Base-by-base conservation (phyloP, 345 rosid genomes). In the Garcia nutans region DNA sequence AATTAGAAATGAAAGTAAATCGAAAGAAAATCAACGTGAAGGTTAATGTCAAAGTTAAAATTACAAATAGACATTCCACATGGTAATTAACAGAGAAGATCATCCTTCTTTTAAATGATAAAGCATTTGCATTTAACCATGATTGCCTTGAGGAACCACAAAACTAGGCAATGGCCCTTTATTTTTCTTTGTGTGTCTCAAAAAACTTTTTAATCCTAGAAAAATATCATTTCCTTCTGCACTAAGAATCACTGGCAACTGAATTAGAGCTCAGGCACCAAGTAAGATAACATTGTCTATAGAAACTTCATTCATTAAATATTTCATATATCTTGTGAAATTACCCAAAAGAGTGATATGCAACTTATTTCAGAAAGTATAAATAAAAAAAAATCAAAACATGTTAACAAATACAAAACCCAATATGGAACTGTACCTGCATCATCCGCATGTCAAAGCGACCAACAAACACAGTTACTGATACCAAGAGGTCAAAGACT, bases 391-490 rank as follows among this genome's bases (percentile, higher is more conserved):
- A 62, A 57, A 28, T 28, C 57, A 50, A 33, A 45, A 31, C 1
- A 49, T 50, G 58, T 58, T 13, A 49, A 71, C 15, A 28, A 31
- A 76, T 67, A 67, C 24, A 41, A 13, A 7, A 58, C 0, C 28
- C 42, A 76, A 26, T 52, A 41, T 71, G 62, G 63, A 80, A 71
- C 62, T 31, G 72, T 73, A 93, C 98, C 98, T 96, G 98, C 95
- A 96, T 93, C 99, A 93, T 93, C 42, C 99, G 93, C 99, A 96
- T 96, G 82, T 96, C 99, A 88, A 96, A 96, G 76, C 98, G 97
- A 63, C 99, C 99, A 83, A 96, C 89, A 87, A 96, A 96, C n/a
- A 96, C 85, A 23, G 99, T 96, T 76, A 96, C 97, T 37, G 99
- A 96, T 76, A 96, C 98, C 77, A 96, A 82, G 79, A 96, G 99